These are phyloP conservation scores for Tanozyma kutaoensis DNA, from an alignment of 805 yeast genomes.

Conservation along the genomic window DNA sequence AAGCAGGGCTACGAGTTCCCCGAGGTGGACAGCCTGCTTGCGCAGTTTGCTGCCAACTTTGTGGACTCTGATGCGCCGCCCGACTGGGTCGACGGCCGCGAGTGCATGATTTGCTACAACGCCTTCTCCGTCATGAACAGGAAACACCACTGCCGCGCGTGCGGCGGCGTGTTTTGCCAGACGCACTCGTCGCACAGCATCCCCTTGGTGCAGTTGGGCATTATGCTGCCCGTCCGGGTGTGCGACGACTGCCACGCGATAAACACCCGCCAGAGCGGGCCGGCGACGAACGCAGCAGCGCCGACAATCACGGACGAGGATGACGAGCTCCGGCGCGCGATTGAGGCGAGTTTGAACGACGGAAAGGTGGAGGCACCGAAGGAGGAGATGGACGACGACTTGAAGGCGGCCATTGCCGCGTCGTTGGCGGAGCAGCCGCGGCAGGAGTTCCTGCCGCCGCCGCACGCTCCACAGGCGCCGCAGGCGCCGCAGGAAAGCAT, in stretches of 20 bases:
- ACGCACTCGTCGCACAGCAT: slow-evolving; percentile 64
- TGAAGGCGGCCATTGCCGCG: background rate
- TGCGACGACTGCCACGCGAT: slow-evolving; percentile 68
- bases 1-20: slow-evolving; percentile 63
- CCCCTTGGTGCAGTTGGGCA: slow-evolving; percentile 74
- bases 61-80: slow-evolving; percentile 91
- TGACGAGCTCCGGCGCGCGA: slow-evolving; percentile 66
- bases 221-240: slow-evolving; percentile 79
- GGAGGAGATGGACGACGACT: background rate
- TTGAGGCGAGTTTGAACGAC: slow-evolving; percentile 79
- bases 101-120: slow-evolving; percentile 86
- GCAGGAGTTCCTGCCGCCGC: background rate
- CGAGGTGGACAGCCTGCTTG: slow-evolving; percentile 12
- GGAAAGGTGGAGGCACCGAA: slow-evolving; percentile 23
- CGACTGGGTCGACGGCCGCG: slow-evolving; percentile 93
- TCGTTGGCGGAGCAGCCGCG: slow-evolving; percentile 2
- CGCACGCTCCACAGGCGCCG: slow-evolving; percentile 4
- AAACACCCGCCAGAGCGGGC: background rate
- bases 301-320: slow-evolving; percentile 36
- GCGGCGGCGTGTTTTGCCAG: slow-evolving; percentile 91
- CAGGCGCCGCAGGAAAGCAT: slow-evolving; percentile 10
- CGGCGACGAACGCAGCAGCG: slow-evolving; percentile 7
- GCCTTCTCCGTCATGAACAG: slow-evolving; percentile 72
- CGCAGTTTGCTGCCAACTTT: slow-evolving; percentile 32
- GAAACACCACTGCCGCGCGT: slow-evolving; percentile 93